These are phyloP conservation scores for Malassezia globosa DNA, from an alignment of 1,284 basidiomycete species.

Conservation along the genomic window DNA sequence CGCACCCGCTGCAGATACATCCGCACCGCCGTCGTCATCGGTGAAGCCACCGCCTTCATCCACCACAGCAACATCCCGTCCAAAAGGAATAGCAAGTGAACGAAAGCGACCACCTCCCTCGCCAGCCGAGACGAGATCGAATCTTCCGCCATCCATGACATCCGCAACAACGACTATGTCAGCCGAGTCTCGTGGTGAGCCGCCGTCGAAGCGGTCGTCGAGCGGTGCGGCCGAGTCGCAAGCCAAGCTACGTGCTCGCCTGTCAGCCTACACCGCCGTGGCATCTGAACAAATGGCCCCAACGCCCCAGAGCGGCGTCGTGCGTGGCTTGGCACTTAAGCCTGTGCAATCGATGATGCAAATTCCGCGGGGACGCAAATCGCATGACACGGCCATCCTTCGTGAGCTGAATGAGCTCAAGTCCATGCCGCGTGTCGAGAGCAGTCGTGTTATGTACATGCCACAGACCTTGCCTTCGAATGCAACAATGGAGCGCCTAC, in stretches of 20 bases:
- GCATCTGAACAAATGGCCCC: not conserved
- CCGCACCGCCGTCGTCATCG: not conserved
- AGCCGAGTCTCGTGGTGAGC: slow-evolving; percentile 5
- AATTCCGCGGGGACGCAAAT: not conserved
- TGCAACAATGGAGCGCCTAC: slow-evolving; percentile 1
- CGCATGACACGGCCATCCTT: slow-evolving; percentile 10
- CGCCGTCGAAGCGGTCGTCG: slow-evolving; percentile 2
- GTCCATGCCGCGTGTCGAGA: slow-evolving; percentile 16
- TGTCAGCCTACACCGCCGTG: slow-evolving; percentile 1
- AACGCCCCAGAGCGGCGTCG: not conserved
- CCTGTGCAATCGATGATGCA: slow-evolving; percentile 6
- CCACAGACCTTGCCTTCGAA: slow-evolving; percentile 3
- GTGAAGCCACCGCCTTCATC: not conserved
- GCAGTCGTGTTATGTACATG: slow-evolving; percentile 15
- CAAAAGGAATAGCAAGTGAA: too few relatives aligned
- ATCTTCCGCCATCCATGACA: not conserved
- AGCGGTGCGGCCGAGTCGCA: not conserved
- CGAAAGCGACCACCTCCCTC: slow-evolving; percentile 3
- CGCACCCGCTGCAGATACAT: not conserved
- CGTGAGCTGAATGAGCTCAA: slow-evolving; percentile 17
- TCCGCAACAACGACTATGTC: too few relatives aligned
- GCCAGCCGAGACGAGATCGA: not conserved
- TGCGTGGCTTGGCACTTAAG: slow-evolving; percentile 1
- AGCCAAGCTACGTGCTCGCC: slow-evolving; percentile 7
- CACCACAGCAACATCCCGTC: too few relatives aligned